Conservation (phyloP, 2,329 filamentous ascomycete genomes). For the Furcasterigmium sp. region DNA sequence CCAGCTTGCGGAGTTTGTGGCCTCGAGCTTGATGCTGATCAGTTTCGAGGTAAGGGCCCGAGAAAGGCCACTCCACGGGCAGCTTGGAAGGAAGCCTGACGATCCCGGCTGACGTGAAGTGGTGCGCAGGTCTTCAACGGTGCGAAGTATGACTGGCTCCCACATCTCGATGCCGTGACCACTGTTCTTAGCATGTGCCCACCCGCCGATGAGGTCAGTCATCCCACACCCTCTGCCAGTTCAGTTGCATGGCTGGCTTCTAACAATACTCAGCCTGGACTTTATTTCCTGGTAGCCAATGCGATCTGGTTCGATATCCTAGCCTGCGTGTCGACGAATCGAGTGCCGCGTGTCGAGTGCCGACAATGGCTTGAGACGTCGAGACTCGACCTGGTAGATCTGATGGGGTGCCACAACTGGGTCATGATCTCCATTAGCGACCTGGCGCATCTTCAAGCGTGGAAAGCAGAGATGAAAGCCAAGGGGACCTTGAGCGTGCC, state of each 20-base stretch:
- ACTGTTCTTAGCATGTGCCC: not conserved
- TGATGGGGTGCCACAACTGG: conserved; percentile 4
- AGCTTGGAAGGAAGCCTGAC: too few relatives aligned
- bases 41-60: conserved; percentile 1
- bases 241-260: too few relatives aligned
- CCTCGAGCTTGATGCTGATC: not conserved
- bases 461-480: not conserved
- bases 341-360: not conserved
- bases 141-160: not conserved
- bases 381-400: not conserved
- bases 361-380: not conserved
- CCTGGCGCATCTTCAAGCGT: conserved; percentile 2
- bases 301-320: conserved; percentile 1
- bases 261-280: not conserved
- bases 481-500: not conserved
- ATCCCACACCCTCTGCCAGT: too few relatives aligned
- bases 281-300: not conserved
- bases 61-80: not conserved
- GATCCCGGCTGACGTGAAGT: not conserved
- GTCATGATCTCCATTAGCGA: conserved; percentile 9
- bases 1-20: not conserved
- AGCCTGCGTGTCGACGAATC: not conserved
- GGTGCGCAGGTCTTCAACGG: not conserved
- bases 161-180: not conserved
- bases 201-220: not conserved